Conservation (phyloP, 1,284 basidiomycete genomes). For the Leucoagaricus sp. region DNA sequence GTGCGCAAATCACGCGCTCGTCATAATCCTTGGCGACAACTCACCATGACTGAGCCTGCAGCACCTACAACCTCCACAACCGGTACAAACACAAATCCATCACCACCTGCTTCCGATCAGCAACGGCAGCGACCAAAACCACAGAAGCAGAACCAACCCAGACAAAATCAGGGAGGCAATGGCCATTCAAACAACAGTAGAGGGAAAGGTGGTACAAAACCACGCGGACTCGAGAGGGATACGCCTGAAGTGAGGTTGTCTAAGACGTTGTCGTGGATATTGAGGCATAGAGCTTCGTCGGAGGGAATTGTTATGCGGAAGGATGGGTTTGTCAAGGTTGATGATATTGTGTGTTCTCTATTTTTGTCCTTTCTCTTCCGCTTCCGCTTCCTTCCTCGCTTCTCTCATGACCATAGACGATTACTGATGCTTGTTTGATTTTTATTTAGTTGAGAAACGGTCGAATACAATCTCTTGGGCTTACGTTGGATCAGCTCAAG, state of each 20-base stretch:
- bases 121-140: too few relatives aligned
- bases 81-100: background rate
- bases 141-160: background rate
- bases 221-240: constrained; percentile 41
- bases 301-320: constrained; percentile 73
- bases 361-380: background rate
- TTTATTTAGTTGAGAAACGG: constrained; percentile 36
- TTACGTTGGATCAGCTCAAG: constrained; percentile 63
- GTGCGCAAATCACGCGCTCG: background rate
- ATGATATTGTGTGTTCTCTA: constrained; percentile 63
- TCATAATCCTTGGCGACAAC: background rate
- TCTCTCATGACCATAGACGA: background rate
- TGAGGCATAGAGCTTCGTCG: constrained; percentile 74
- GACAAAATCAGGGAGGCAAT: background rate
- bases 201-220: constrained; percentile 8
- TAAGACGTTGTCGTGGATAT: constrained; percentile 83
- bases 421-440: too few relatives aligned
- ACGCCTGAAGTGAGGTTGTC: constrained; percentile 58
- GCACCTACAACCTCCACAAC: background rate
- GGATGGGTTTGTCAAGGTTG: constrained; percentile 80
- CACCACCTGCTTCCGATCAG: too few relatives aligned
- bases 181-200: background rate
- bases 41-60: background rate
- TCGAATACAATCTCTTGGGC: constrained; percentile 34
- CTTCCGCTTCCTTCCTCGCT: background rate